Percentiles rank a stretch among this genome's conserved stretches.
These are phyloP conservation scores for Phytopythium oedochilum DNA, from an alignment of 352 stramenopile species.

Conservation along the genomic window DNA sequence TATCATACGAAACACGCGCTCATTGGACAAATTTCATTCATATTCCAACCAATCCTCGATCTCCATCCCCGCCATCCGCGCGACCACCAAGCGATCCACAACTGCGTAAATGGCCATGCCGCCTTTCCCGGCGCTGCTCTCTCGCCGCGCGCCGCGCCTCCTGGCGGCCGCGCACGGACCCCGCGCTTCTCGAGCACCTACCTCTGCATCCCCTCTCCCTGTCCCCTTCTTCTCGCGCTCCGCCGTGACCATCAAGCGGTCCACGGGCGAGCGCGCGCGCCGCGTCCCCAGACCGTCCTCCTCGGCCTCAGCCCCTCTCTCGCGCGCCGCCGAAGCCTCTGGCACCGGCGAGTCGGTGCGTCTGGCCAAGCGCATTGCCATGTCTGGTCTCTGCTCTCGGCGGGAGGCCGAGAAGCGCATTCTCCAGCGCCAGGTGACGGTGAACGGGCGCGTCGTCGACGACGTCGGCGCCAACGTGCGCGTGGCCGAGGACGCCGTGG, in stretches of 20 bases:
- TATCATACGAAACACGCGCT: no score
- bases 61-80: neutral
- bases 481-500: constrained; percentile 39
- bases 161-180: no score
- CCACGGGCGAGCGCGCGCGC: constrained; percentile 13
- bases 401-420: constrained; percentile 85
- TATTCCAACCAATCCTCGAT: neutral
- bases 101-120: no score
- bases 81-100: neutral
- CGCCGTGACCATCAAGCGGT: constrained; percentile 47
- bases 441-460: constrained; percentile 65
- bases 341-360: constrained; percentile 25
- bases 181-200: no score
- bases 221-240: neutral
- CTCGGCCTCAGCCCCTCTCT: no score
- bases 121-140: neutral
- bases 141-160: neutral
- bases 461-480: constrained; percentile 62
- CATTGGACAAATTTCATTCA: neutral
- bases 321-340: neutral
- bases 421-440: constrained; percentile 52
- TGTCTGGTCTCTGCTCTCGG: constrained; percentile 76
- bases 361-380: constrained; percentile 81
- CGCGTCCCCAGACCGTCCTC: neutral
- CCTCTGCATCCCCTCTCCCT: no score